Conservation (phyloP, 2,329 filamentous ascomycete genomes). For the Ophiosphaerella korrae region DNA sequence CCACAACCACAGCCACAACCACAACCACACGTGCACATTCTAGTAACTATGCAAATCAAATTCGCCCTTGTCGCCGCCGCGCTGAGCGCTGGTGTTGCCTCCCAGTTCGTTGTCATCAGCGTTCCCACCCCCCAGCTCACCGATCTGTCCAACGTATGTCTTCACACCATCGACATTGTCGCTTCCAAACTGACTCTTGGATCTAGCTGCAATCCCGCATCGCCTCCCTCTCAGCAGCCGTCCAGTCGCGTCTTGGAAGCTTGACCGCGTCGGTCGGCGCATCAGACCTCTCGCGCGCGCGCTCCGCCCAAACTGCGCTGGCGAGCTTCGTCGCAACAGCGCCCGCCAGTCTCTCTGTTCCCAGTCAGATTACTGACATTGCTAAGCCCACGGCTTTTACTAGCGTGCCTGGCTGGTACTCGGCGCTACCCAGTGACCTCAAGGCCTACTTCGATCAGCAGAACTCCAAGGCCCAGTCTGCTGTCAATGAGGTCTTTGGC, state of each 20-base stretch:
- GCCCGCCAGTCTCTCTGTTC: constrained; percentile 19
- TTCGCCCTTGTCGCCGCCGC: constrained; percentile 21
- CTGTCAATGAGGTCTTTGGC: constrained; percentile 20
- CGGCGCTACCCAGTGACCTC: constrained; percentile 28
- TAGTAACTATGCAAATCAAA: constrained; percentile 23
- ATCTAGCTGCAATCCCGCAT: constrained; percentile 13
- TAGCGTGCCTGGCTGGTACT: constrained; percentile 26
- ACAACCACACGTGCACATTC: not conserved
- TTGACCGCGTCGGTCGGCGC: constrained; percentile 16
- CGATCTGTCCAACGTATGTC: constrained; percentile 22
- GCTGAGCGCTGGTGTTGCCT: constrained; percentile 19
- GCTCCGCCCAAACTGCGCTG: constrained; percentile 23
- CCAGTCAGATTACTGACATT: constrained; percentile 19
- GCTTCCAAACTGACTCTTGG: constrained; percentile 9
- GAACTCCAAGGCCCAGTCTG: constrained; percentile 20
- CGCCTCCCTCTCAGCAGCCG: constrained; percentile 16
- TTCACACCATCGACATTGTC: not conserved
- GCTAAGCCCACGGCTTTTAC: constrained; percentile 21
- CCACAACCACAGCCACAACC: not conserved
- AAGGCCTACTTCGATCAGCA: constrained; percentile 30
- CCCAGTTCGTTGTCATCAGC: constrained; percentile 30
- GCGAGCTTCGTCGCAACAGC: constrained; percentile 24
- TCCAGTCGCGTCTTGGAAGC: constrained; percentile 16
- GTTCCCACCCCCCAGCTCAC: constrained; percentile 19
- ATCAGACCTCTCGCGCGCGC: constrained; percentile 14